These are phyloP conservation scores for Erysimum cheiri DNA, from an alignment of 441 rosid species.

Conservation along the genomic window DNA sequence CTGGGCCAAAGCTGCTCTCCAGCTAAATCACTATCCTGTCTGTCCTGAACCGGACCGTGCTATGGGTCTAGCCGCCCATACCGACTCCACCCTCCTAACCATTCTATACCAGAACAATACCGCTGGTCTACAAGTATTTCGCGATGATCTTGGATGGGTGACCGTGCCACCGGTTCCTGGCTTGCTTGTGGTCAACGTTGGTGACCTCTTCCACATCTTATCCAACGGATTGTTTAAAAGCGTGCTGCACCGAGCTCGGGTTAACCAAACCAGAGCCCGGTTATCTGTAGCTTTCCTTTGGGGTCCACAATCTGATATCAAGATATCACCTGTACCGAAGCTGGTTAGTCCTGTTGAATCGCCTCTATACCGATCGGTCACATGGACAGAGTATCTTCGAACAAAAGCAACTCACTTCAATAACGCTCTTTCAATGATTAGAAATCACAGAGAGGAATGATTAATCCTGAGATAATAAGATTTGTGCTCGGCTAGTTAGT, in stretches of 20 bases:
- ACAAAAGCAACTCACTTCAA: constrained; percentile 56
- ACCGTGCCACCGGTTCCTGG: constrained; percentile 52
- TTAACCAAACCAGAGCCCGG: constrained; percentile 53
- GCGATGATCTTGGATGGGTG: constrained; percentile 56
- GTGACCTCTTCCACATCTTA: constrained; percentile 66
- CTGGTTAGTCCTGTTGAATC: constrained; percentile 50
- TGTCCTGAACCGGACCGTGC: constrained; percentile 55
- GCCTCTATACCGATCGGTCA: constrained; percentile 53
- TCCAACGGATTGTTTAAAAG: constrained; percentile 59
- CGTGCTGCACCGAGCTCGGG: constrained; percentile 60
- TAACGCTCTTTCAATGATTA: constrained; percentile 49
- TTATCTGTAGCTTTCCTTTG: constrained; percentile 59
- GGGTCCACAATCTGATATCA: constrained; percentile 57
- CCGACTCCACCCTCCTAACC: constrained; percentile 61
- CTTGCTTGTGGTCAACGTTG: constrained; percentile 60
- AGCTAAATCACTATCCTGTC: constrained; percentile 59
- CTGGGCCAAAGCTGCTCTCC: constrained; percentile 50
- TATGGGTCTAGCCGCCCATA: constrained; percentile 67
- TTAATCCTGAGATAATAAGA: constrained; percentile 7
- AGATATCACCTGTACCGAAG: constrained; percentile 53
- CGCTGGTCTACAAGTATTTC: constrained; percentile 55
- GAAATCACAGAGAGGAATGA: constrained; percentile 34
- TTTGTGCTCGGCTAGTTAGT: constrained; percentile 19
- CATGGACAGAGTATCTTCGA: constrained; percentile 67
- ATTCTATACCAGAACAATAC: constrained; percentile 54